Base-by-base conservation (phyloP, 1,139 yeast genomes). In the Taphrina pruni region DNA sequence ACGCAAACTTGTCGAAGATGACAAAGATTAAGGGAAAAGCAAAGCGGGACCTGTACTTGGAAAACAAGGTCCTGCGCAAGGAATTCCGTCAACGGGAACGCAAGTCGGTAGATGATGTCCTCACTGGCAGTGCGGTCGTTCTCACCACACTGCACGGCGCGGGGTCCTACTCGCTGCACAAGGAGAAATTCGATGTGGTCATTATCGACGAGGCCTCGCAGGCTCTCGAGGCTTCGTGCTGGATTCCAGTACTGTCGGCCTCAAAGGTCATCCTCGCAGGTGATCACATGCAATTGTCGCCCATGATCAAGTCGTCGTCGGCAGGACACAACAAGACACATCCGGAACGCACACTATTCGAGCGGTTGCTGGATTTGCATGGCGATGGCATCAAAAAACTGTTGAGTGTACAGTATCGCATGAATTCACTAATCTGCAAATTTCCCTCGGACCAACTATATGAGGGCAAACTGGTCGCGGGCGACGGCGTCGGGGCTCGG, bases 181-280 rank as follows among this genome's bases (percentile, higher is more conserved):
- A 68, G 60, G 62, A 72, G 17, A 77, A 87, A 20, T 91, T 94
- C 75, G 92, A 90, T 74, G 88, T 96, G 0, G 83, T 94, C 35
- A 89, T 94, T 26, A 92, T 94, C 58, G 99, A 94, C 78, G 99
- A 94, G 78, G 97, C 94, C 0, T 91, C 97, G 0, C 99, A 94
- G 77, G 84, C 97, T 3, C 79, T 93, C 70, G 97, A 94, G 75
- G 97, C 98, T 0, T 97, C 94, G 75, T 92, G 97, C 76, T 93
- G 98, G 98, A 91, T 94, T 41, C 98, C 99, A 0, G 73, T 94
- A n/a, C 81, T 90, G 17, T 82, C 85, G 5, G 84, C 87, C 50
- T 83, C 83, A 52, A 83, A 87, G 71, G 77, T 93, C 41, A 85
- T 93, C 0, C 84, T 79, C 43, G 81, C 82, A 11, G 82, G 82